These are phyloP conservation scores for Emergomyces orientalis DNA, from an alignment of 2,329 filamentous ascomycete genomes.

Conservation along the genomic window DNA sequence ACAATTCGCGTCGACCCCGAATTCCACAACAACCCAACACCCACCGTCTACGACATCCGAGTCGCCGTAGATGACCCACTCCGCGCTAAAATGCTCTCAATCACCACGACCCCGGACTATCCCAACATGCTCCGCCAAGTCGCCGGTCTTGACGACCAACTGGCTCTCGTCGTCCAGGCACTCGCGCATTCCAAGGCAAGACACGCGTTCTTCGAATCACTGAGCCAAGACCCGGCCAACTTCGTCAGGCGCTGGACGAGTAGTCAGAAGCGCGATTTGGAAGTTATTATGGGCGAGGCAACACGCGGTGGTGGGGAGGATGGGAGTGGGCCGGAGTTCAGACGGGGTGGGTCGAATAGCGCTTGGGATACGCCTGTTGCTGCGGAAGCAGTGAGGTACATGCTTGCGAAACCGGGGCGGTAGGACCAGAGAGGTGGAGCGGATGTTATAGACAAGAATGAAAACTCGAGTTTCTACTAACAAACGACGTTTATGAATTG, in stretches of 20 bases:
- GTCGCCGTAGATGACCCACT: slow-evolving; percentile 78
- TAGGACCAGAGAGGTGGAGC: neutral
- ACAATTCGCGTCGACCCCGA: slow-evolving; percentile 87
- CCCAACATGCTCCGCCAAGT: slow-evolving; percentile 67
- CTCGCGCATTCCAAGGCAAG: slow-evolving; percentile 79
- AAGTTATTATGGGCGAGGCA: slow-evolving; percentile 77
- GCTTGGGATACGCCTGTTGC: slow-evolving; percentile 56
- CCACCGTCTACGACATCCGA: slow-evolving; percentile 83
- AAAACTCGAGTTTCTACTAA: neutral
- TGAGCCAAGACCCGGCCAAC: slow-evolving; percentile 70
- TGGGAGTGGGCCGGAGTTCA: slow-evolving; percentile 40
- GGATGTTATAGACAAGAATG: neutral
- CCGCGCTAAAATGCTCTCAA: slow-evolving; percentile 53
- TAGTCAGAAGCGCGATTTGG: slow-evolving; percentile 82
- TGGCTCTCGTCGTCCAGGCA: slow-evolving; percentile 73
- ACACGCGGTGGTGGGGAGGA: slow-evolving; percentile 50
- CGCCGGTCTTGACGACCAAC: slow-evolving; percentile 67
- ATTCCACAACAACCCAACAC: slow-evolving; percentile 63
- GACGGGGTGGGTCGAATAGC: slow-evolving; percentile 45
- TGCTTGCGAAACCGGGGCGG: slow-evolving; percentile 42
- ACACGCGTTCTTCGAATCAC: slow-evolving; percentile 71
- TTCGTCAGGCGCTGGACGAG: slow-evolving; percentile 85
- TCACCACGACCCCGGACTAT: slow-evolving; percentile 62
- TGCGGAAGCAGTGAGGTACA: slow-evolving; percentile 52
- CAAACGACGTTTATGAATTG: neutral